These are phyloP conservation scores for Pneumocystis sp. DNA, from an alignment of 1,139 yeast genomes.

Conservation along the genomic window DNA sequence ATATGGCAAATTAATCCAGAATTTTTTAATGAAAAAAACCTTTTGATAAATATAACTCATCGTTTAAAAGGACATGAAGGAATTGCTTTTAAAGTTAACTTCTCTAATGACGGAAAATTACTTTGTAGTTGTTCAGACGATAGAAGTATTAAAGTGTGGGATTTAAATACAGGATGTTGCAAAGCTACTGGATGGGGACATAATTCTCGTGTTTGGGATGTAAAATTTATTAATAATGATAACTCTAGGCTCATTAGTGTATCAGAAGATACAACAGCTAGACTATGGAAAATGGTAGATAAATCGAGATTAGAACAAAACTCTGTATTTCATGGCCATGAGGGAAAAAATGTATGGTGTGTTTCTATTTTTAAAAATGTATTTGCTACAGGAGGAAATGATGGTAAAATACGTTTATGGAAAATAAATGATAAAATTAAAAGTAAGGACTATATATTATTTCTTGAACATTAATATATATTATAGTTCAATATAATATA, in stretches of 20 bases:
- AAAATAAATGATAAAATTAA: conserved; percentile 28
- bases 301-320: conserved; percentile 28
- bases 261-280: conserved; percentile 82
- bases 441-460: not conserved
- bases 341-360: conserved; percentile 80
- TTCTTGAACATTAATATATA: not conserved
- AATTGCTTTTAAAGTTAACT: conserved; percentile 67
- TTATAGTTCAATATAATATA: not conserved
- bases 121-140: conserved; percentile 85
- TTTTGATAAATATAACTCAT: not conserved
- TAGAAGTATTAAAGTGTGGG: conserved; percentile 73
- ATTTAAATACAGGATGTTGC: conserved; percentile 37
- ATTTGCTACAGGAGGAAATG: conserved; percentile 63
- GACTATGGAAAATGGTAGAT: conserved; percentile 44
- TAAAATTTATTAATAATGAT: conserved; percentile 37
- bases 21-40: conserved; percentile 28
- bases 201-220: conserved; percentile 80
- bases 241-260: conserved; percentile 38
- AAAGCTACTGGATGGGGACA: conserved; percentile 92
- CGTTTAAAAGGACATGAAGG: conserved; percentile 69
- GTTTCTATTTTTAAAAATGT: conserved; percentile 26
- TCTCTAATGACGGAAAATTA: conserved; percentile 41
- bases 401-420: conserved; percentile 58
- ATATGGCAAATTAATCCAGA: conserved; percentile 47
- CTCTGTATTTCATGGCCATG: conserved; percentile 48